These are phyloP conservation scores for Neurospora tetrasperma DNA, from an alignment of 495 filamentous ascomycete genomes.

Conservation along the genomic window DNA sequence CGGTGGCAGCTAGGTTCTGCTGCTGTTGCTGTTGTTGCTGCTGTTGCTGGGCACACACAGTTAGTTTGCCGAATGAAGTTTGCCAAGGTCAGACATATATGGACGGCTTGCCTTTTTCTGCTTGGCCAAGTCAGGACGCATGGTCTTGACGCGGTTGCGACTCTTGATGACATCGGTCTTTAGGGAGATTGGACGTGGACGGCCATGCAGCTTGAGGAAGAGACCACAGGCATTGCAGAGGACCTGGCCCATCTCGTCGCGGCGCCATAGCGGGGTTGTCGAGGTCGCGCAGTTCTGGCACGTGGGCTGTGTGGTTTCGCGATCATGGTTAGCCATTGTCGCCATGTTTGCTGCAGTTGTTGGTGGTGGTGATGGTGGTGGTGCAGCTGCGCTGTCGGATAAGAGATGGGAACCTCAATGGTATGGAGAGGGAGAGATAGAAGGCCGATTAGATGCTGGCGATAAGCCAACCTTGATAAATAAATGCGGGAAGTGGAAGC, in stretches of 20 bases:
- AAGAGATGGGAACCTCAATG: too few species aligned
- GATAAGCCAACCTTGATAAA: slow-evolving; percentile 16
- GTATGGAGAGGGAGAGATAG: too few species aligned
- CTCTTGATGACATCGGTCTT: slow-evolving; percentile 99
- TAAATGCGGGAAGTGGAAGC: slow-evolving; percentile 12
- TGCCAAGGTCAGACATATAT: neutral
- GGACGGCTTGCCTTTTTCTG: slow-evolving; percentile 68
- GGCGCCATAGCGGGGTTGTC: slow-evolving; percentile 92
- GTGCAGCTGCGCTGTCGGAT: neutral
- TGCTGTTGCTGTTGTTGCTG: slow-evolving; percentile 20
- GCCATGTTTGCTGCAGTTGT: slow-evolving; percentile 19
- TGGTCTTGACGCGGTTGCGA: slow-evolving; percentile 93
- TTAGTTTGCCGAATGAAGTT: slow-evolving; percentile 1
- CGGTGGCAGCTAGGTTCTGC: slow-evolving; percentile 41
- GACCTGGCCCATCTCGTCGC: slow-evolving; percentile 93
- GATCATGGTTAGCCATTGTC: slow-evolving; percentile 37
- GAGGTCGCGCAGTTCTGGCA: slow-evolving; percentile 96
- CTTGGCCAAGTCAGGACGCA: slow-evolving; percentile 58
- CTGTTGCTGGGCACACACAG: slow-evolving; percentile 4
- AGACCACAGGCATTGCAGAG: slow-evolving; percentile 98
- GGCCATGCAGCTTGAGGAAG: slow-evolving; percentile 92
- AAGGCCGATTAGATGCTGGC: slow-evolving; percentile 18
- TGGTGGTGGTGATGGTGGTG: neutral
- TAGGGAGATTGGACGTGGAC: slow-evolving; percentile 84
- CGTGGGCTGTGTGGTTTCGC: slow-evolving; percentile 75